These are phyloP conservation scores for Cladosporium colombiae DNA, from an alignment of 2,329 filamentous ascomycete genomes.

Conservation along the genomic window DNA sequence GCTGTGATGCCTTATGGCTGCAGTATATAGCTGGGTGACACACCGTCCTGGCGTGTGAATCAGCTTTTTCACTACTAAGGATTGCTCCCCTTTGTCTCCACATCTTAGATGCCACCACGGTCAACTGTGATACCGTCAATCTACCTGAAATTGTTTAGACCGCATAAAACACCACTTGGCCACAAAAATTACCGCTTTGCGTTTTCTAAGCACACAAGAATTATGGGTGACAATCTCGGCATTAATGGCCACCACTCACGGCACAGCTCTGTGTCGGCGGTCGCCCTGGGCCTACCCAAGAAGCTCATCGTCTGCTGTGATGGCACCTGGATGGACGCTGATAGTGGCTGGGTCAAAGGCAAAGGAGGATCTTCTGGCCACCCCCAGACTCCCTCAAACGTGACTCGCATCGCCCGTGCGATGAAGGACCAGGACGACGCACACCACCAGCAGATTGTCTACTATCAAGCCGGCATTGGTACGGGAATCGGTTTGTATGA, in stretches of 20 bases:
- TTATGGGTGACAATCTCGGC: conserved; percentile 12
- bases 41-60: background rate
- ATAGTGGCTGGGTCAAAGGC: conserved; percentile 36
- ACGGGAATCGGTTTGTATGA: conserved; percentile 38
- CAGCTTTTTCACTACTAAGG: conserved; percentile 2
- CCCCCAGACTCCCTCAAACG: conserved; percentile 38
- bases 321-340: conserved; percentile 40
- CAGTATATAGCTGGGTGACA: conserved; percentile 1
- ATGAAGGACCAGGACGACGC: conserved; percentile 37
- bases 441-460: conserved; percentile 41
- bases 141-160: background rate
- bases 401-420: conserved; percentile 39
- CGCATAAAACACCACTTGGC: background rate
- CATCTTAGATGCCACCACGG: background rate
- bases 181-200: background rate
- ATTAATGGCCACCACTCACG: conserved; percentile 16
- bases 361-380: conserved; percentile 30
- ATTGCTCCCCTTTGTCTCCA: background rate
- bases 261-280: conserved; percentile 19
- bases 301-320: conserved; percentile 29
- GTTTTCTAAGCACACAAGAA: background rate
- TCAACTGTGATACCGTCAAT: background rate
- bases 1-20: background rate
- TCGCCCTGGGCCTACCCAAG: conserved; percentile 17
- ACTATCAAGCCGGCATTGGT: conserved; percentile 41